phyloP scores from a whole-genome alignment of 2,329 filamentous ascomycete species.

The Arachnopeziza araneosa region DNA sequence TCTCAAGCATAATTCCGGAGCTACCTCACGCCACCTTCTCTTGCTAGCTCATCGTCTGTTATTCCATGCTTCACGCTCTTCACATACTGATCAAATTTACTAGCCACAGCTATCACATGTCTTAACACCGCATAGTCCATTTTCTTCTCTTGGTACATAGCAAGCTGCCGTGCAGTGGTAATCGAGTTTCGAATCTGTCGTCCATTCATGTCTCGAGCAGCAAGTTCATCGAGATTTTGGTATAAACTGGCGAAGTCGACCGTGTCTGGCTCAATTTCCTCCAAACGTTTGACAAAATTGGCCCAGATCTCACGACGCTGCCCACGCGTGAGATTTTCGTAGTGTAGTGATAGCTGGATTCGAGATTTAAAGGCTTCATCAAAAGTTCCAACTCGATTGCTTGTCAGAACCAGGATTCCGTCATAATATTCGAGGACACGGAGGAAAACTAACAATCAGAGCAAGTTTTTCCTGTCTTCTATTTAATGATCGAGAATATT shows the following conservation, averaged over 20 bases:
- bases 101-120: not conserved
- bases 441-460: conserved; percentile 27
- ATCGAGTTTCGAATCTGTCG: conserved; percentile 30
- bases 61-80: not conserved
- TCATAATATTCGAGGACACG: conserved; percentile 36
- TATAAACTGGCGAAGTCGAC: conserved; percentile 1
- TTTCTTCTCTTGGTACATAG: conserved; percentile 2
- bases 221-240: conserved; percentile 3
- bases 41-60: conserved; percentile 1
- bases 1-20: not conserved
- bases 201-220: conserved; percentile 23
- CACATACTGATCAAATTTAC: conserved; percentile 5
- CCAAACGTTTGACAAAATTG: conserved; percentile 9
- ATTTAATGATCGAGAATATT: not conserved
- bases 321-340: conserved; percentile 9
- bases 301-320: conserved; percentile 6
- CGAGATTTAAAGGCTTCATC: conserved; percentile 35
- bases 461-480: not conserved
- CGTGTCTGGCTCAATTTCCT: conserved; percentile 1
- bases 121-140: not conserved
- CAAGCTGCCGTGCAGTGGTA: conserved; percentile 22
- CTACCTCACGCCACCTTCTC: not conserved
- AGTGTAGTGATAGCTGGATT: conserved; percentile 31
- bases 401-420: conserved; percentile 38
- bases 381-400: conserved; percentile 34